These are phyloP conservation scores for Salix arbutifolia DNA, from an alignment of 345 rosid genomes.

Conservation along the genomic window DNA sequence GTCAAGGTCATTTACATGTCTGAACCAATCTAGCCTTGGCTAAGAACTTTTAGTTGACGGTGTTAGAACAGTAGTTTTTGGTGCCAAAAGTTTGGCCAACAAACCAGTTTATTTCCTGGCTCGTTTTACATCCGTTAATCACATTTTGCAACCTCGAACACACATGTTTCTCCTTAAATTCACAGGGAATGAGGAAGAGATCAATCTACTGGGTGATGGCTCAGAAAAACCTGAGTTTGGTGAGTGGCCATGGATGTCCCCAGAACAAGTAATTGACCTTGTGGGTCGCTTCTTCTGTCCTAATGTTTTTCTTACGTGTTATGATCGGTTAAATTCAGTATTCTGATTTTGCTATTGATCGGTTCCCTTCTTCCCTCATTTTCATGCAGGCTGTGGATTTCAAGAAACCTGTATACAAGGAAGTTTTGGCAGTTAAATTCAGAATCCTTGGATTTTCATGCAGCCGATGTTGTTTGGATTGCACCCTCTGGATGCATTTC, in stretches of 20 bases:
- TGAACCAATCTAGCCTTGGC: neutral
- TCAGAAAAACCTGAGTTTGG: slow-evolving; percentile 91
- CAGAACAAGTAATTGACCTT: slow-evolving; percentile 55
- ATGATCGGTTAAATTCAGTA: no score
- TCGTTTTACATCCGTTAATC: neutral
- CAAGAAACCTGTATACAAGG: slow-evolving; percentile 82
- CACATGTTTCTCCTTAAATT: slow-evolving; percentile 81
- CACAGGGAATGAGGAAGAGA: slow-evolving; percentile 78
- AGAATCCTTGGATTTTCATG: no score
- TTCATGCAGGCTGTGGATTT: slow-evolving; percentile 76
- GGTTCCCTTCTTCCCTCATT: neutral
- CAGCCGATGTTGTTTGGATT: neutral
- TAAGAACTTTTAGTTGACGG: neutral
- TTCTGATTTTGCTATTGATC: neutral
- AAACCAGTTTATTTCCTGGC: neutral
- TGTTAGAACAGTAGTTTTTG: neutral
- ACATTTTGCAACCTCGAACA: neutral
- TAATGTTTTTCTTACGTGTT: neutral
- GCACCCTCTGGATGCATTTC: neutral
- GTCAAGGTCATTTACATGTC: neutral
- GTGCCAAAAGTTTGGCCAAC: neutral
- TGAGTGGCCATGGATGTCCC: slow-evolving; percentile 78
- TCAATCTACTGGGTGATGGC: slow-evolving; percentile 84
- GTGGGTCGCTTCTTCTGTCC: slow-evolving; percentile 32
- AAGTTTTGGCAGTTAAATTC: slow-evolving; percentile 42